Percentiles rank a stretch among this genome's conserved stretches.
Conservation (phyloP, 306 rosid species). For the Cucurbita moschata region DNA sequence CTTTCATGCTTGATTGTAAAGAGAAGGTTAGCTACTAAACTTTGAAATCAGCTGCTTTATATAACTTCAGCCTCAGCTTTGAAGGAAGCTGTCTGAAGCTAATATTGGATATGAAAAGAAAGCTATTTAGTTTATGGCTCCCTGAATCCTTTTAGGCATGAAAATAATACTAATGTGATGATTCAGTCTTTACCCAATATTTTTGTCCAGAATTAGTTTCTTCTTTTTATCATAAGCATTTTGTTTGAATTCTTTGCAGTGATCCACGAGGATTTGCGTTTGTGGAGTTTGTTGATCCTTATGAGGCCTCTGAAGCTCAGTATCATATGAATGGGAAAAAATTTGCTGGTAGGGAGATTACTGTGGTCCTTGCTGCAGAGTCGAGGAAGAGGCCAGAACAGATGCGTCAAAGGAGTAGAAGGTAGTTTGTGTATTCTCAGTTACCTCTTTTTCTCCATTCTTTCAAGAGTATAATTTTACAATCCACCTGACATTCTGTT, state of each 20-base stretch:
- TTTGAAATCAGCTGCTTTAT: conserved; percentile 37
- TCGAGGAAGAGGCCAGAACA: conserved; percentile 95
- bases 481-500: background rate
- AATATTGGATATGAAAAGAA: conserved; percentile 28
- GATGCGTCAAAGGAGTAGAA: conserved; percentile 72
- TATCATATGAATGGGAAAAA: conserved; percentile 89
- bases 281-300: conserved; percentile 85
- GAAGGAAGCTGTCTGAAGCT: conserved; percentile 23
- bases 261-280: conserved; percentile 99
- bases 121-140: conserved; percentile 16
- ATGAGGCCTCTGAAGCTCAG: conserved; percentile 95
- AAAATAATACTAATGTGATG: conserved; percentile 5
- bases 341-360: conserved; percentile 96
- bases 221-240: conserved; percentile 19
- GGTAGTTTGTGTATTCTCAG: conserved; percentile 28
- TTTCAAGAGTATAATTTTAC: background rate
- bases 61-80: conserved; percentile 42
- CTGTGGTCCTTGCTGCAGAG: conserved; percentile 89
- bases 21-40: conserved; percentile 62
- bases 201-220: conserved; percentile 11
- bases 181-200: conserved; percentile 22
- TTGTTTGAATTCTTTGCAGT: conserved; percentile 32
- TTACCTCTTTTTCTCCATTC: background rate
- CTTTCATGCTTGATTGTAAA: conserved; percentile 65
- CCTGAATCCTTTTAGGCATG: background rate